Base-by-base conservation (phyloP, 768 basidiomycete species). In the Podaxis sp. region DNA sequence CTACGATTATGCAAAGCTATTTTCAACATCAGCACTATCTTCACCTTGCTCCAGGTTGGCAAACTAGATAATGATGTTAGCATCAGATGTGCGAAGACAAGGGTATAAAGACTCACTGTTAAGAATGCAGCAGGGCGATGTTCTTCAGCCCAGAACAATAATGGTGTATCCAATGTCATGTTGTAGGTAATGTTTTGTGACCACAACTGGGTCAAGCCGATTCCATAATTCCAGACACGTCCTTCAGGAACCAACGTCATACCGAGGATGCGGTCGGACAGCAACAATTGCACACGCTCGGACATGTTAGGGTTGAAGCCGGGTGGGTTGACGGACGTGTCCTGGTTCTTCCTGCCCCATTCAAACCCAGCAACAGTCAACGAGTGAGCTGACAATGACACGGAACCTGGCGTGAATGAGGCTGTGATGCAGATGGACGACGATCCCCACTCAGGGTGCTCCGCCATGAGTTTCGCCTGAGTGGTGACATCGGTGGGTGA, bases 291-390 rank as follows among this genome's bases (percentile, higher is more conserved):
- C 24, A 97, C 94, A 24, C 94, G 88, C 73, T 96, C 96, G 1
- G 94, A 96, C 96, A 98, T 98, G 67, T 92, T 93, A n/a, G 95
- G 93, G 75, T 96, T 98, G 80, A 96, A 99, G 46, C 96, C 94
- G 79, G 88, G 79, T 63, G 94, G 93, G 71, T 93, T 94, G 40
- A 85, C 82, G 40, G 93, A 90, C 47, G 85, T 91, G 69, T 96
- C 94, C 67, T 82, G 77, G 67, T 96, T 96, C 80, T 97, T 98
- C 68, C 96, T 81, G 46, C 96, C 96, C 96, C 96, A 98, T 70
- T 99, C 97, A 72, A 98, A 98, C 15, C 96, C 97, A 63, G 90
- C 86, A 8, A 96, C 88, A 4, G 90, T 89, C 55, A 98, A 78
- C 36, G 88, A 91, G 78, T 98, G 96, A 0, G 96, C 90, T 25